Base-by-base conservation (phyloP, 1,284 basidiomycete species). In the Sanguinoderma infundibulare region DNA sequence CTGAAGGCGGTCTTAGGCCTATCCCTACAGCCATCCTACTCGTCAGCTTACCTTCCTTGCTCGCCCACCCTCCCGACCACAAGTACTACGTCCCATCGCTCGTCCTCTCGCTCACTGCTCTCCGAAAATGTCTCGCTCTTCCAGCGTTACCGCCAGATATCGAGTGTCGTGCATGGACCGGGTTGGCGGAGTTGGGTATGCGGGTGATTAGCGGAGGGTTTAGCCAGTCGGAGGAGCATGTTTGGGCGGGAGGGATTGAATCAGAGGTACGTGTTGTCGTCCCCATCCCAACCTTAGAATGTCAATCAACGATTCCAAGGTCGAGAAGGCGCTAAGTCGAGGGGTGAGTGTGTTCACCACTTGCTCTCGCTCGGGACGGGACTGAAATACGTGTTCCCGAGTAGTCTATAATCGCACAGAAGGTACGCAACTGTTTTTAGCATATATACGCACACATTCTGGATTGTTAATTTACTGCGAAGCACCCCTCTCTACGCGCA, bases 101-200 rank as follows among this genome's bases (percentile, higher is more conserved):
- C 2, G 78, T 78, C 28, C 67, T 90, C 3, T 87, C 89, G 1
- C 72, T 86, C 2, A 70, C 78, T 32, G 82, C 90, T 0, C 70
- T 90, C 7, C 74, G 83, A 30, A 82, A 78, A 65, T 88, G 84
- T 70, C 76, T 90, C 8, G 66, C 74, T 0, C 64, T 85, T 0
- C 77, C 78, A 5, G 77, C 79, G n/a, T 75, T 90, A 5, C 81
- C 83, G 7, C 80, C 82, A 5, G 81, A 84, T 55, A 73, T 87
- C 6, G 89, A 91, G 67, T 90, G 87, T 68, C 76, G 86, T 2
- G 87, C 87, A 1, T 90, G 87, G 86, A 85, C 84, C 0, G 81
- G 82, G 2, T 67, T 90, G 1, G 89, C 85, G 0, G 90, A 92
- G 73, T 65, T 90, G 5, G 89, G 87, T 8, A 78, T 90, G 72